Evolutionary conservation across 805 yeast species (phyloP).

Genomic region (Candida ortonii): DNA sequence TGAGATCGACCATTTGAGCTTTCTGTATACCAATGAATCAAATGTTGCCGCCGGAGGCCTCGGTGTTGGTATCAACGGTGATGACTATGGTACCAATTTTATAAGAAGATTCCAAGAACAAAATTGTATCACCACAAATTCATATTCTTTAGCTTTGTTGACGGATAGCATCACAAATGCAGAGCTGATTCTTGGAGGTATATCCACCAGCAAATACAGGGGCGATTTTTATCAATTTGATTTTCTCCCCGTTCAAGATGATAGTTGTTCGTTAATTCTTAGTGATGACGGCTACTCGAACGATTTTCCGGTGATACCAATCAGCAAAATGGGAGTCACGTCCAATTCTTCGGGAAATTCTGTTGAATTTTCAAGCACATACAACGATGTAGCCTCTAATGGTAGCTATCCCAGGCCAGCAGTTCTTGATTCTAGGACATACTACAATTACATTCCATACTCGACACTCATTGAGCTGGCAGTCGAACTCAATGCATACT

Average conservation of each 20-base stretch:
- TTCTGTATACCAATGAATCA: constrained; percentile 39
- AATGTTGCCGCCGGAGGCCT: constrained; percentile 40
- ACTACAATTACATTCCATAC: constrained; percentile 51
- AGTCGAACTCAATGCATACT: constrained; percentile 66
- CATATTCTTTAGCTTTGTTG: constrained; percentile 43
- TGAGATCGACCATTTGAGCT: constrained; percentile 29
- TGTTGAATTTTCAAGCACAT: constrained; percentile 30
- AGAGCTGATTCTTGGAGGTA: constrained; percentile 54
- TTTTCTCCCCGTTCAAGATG: constrained; percentile 41
- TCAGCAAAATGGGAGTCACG: constrained; percentile 43
- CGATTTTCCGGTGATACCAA: constrained; percentile 42
- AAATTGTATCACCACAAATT: constrained; percentile 34
- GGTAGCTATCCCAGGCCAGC: constrained; percentile 47
- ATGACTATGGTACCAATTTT: constrained; percentile 28
- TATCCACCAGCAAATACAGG: constrained; percentile 43
- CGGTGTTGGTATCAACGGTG: constrained; percentile 40
- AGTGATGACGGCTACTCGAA: constrained; percentile 18
- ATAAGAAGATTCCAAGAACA: constrained; percentile 32
- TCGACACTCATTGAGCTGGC: constrained; percentile 59
- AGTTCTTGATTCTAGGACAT: constrained; percentile 54
- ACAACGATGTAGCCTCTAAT: constrained; percentile 38
- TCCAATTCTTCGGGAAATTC: constrained; percentile 27
- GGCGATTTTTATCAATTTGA: constrained; percentile 51
- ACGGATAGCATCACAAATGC: constrained; percentile 31
- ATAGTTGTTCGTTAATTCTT: constrained; percentile 8